Evolutionary conservation across 2,329 filamentous ascomycete genomes (phyloP), one percentile per base, ranked within the genome.

Genomic region (Cadophora sp.): DNA sequence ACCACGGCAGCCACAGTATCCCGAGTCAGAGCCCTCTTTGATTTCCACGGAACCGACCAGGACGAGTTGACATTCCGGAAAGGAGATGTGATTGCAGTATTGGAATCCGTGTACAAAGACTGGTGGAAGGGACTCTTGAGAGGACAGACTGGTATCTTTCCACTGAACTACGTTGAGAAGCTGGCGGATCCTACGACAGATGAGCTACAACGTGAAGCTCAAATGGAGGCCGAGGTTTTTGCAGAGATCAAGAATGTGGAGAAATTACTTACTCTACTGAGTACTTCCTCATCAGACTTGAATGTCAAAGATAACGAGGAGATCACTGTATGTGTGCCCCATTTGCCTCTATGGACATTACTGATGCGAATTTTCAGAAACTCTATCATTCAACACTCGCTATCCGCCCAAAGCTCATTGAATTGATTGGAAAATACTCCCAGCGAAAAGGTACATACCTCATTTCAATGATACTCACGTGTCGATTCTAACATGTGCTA

Each of bases 141-240:
- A 77, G 96, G 96, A 22, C 93, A 97, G 79, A 97, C 94, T 7
- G 96, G 96, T 73, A 99, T 99, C 71, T 99, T 99, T 80, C 96
- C 96, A 7, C 86, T 99, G 71, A 99, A 99, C 81, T 99, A 99
- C 76, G 96, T 99, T 18, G 96, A 99, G 82, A 99, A 99, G 80
- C 83, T 99, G 71, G 89, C 94, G 64, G 96, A 99, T 76, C 96
- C 96, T 5, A 98, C 96, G 0, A 90, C 90, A 20, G 95, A 98
- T 73, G 96, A 99, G 83, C 80, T 99, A 72, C 94, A 97, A 80
- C 89, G 93, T 65, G 96, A 99, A 81, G 95, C 96, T 2, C 93
- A 97, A 78, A 98, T 97, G 91, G 96, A 99, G 80, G 85, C 85
- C 0, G 90, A 93, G 70, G 90, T 93, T 2, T 92, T 93, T 79